phyloP scores from a whole-genome alignment of 2,329 filamentous ascomycete genomes.

The Magnaporthiopsis poae region DNA sequence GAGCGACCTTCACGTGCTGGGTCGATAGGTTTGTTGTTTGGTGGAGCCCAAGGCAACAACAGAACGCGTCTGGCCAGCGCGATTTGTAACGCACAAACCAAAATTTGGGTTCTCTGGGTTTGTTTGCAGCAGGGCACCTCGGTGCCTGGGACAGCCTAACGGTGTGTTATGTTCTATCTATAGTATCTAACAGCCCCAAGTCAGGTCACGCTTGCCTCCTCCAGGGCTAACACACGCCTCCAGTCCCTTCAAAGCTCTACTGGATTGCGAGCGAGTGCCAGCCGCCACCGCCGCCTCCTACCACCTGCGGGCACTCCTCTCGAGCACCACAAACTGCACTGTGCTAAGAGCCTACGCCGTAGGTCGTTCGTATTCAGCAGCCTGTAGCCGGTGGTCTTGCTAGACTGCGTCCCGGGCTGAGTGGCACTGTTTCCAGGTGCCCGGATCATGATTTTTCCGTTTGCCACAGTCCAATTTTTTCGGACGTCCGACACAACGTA shows the following conservation, averaged over 20 bases:
- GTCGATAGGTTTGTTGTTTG: too few relatives aligned
- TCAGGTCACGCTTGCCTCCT: not conserved
- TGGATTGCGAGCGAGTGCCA: not conserved
- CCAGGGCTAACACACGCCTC: not conserved
- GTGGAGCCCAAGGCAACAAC: too few relatives aligned
- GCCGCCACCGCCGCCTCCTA: not conserved
- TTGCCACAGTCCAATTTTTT: conserved; percentile 30
- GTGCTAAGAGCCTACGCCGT: conserved; percentile 21
- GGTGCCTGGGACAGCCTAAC: too few relatives aligned
- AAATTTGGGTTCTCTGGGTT: too few relatives aligned
- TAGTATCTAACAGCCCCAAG: too few relatives aligned
- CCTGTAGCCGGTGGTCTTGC: conserved; percentile 15
- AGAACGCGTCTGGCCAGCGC: too few relatives aligned
- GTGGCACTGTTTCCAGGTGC: conserved; percentile 13
- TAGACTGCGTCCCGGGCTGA: conserved; percentile 3
- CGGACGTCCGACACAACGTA: conserved; percentile 35
- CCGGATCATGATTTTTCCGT: conserved; percentile 15
- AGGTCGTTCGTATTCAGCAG: conserved; percentile 24
- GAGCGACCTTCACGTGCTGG: too few relatives aligned
- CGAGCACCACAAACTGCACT: conserved; percentile 24
- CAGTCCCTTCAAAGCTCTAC: not conserved
- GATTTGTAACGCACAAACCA: too few relatives aligned
- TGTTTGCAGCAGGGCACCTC: too few relatives aligned
- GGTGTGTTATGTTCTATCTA: too few relatives aligned
- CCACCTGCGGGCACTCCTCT: not conserved